phyloP scores from a whole-genome alignment of 371 early-diverging fungal genomes.

The Parasitella parasitica region DNA sequence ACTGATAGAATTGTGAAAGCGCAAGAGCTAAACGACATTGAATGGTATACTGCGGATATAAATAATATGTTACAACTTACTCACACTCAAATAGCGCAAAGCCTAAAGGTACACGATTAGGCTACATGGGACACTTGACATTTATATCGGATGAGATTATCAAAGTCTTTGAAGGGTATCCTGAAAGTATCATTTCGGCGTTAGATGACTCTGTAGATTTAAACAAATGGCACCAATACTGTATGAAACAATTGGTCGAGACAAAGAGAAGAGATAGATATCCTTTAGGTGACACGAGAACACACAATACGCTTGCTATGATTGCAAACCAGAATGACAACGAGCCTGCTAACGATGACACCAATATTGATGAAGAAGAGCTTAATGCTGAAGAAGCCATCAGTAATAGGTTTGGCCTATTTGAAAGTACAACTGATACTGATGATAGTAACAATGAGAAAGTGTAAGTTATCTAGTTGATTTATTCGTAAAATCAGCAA shows the following conservation, averaged over 20 bases:
- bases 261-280: conserved; percentile 86
- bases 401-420: neutral
- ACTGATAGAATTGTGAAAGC: conserved; percentile 78
- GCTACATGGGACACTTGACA: conserved; percentile 96
- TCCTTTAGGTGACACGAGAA: conserved; percentile 83
- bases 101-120: conserved; percentile 86
- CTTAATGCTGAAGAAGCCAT: neutral
- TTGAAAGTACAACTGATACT: neutral
- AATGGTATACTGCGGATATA: conserved; percentile 26
- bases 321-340: neutral
- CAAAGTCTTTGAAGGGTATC: conserved; percentile 74
- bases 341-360: neutral
- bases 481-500: too few relatives aligned
- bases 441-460: neutral
- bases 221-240: conserved; percentile 88
- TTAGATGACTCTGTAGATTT: conserved; percentile 66
- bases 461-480: too few relatives aligned
- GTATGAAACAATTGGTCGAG: conserved; percentile 72
- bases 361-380: neutral
- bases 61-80: neutral
- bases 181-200: conserved; percentile 51
- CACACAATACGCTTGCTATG: neutral
- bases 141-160: conserved; percentile 94
- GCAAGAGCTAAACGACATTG: conserved; percentile 46
- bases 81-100: conserved; percentile 38